Base-by-base conservation (phyloP, 441 rosid genomes). In the Bruguiera hainesii region DNA sequence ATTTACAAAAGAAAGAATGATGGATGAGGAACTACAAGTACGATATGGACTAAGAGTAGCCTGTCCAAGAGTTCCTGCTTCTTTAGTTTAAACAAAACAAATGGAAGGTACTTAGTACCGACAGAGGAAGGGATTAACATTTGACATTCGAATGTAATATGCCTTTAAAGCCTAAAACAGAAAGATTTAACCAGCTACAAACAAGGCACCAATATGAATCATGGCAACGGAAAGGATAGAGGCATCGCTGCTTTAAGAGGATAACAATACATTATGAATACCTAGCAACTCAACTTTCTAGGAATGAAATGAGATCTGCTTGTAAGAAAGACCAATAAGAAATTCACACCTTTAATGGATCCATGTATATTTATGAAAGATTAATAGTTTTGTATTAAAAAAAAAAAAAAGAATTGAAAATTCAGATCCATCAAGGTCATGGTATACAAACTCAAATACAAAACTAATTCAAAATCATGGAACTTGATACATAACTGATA, bases 81-180 rank as follows among this genome's bases (percentile, higher is more conserved):
- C 46, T 15, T 57, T 55, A 30, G 30, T 72, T 20, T 19, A 64
- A 33, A 48, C 49, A 65, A 57, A 35, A 58, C 42, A 62, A 66
- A 39, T 19, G 53, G 9, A 33, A 55, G 20, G 51, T 11, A 15
- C 42, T 53, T 49, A 60, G 29, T 30, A 33, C 56, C n/a, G 53
- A 25, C 25, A 73, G 26, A 26, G 1, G 15, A 42, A 46, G 50
- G 37, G 37, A 56, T 33, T 8, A 37, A 28, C 35, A n/a, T 69
- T 53, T 8, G 37, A 28, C 35, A n/a, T 69, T 53, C 30, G 7
- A 42, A 48, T 15, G 13, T 61, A 37, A 55, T 4, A 0, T 65
- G 48, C 1, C 35, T 51, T 65, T 39, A 5, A 26, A 5, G 63
- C 46, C 30, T 8, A 64, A 50, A 58, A 7, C 1, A 67, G 7